These are phyloP conservation scores for Sugiyamaella floridensis DNA, from an alignment of 805 yeast species.

Conservation along the genomic window DNA sequence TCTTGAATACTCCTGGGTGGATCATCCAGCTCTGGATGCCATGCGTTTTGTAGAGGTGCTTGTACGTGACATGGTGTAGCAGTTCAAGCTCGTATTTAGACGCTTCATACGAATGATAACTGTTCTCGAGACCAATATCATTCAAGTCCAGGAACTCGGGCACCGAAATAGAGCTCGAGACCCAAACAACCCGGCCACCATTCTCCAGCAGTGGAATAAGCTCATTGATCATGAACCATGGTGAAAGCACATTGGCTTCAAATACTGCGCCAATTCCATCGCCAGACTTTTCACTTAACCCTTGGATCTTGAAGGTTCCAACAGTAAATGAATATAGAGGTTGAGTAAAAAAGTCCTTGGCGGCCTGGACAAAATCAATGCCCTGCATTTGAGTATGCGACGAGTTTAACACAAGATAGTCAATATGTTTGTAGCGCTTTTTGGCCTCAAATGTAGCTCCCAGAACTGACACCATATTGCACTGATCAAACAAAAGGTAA, in stretches of 20 bases:
- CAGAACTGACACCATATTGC: constrained; percentile 78
- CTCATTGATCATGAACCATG: constrained; percentile 73
- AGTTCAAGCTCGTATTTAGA: constrained; percentile 84
- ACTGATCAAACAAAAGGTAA: constrained; percentile 81
- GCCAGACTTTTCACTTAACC: constrained; percentile 60
- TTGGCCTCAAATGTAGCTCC: constrained; percentile 65
- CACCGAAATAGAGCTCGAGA: constrained; percentile 74
- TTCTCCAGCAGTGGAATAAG: constrained; percentile 47
- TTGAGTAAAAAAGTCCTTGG: constrained; percentile 52
- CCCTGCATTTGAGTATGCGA: constrained; percentile 86
- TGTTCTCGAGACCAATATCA: constrained; percentile 64
- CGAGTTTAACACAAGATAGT: constrained; percentile 79
- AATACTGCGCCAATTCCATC: constrained; percentile 85
- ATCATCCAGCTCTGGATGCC: constrained; percentile 69
- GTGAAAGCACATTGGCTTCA: constrained; percentile 96
- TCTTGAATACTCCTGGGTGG: constrained; percentile 91
- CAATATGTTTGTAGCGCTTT: constrained; percentile 58
- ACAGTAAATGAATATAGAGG: constrained; percentile 82
- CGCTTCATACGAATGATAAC: constrained; percentile 77
- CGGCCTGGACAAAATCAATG: constrained; percentile 78
- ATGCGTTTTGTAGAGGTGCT: constrained; percentile 38
- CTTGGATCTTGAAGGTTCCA: constrained; percentile 81
- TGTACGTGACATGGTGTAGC: constrained; percentile 65
- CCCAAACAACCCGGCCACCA: constrained; percentile 74
- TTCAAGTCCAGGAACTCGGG: constrained; percentile 65